Base-by-base conservation (phyloP, 1,139 yeast genomes). In the Candida mesenterica region DNA sequence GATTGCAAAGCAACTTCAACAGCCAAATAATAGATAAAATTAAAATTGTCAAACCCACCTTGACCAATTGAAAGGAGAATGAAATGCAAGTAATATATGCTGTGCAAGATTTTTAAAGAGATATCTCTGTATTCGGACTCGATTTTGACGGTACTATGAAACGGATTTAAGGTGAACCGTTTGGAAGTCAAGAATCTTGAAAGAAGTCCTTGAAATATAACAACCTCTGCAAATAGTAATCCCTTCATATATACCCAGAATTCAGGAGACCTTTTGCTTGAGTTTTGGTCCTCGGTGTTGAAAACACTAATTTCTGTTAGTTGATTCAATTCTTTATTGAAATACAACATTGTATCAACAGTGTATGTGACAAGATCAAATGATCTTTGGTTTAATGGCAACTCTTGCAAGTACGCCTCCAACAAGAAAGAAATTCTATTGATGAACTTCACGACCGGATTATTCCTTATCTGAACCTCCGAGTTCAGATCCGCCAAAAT, bases 11-110 rank as follows among this genome's bases (percentile, higher is more conserved):
- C 69, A 48, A 62, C 36, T 37, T 80, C 86, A 5, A 77, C 42
- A 13, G 77, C 56, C 3, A 79, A 58, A 32, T 72, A 65, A 45
- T 77, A 75, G n/a, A 81, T 78, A 53, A 79, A 82, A 47, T 80
- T 81, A 53, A 78, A 83, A 15, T 77, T 69, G 35, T 81, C 84
- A 52, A 84, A 83, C 1, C 88, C 88, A 1, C 86, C 83, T 27
- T 75, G 72, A 0, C 94, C 92, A 13, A 83, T 70, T 14, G 77
- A 65, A 26, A 75, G 68, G 10, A 82, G 55, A 5, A 82, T 65
- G 46, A 75, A 81, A 42, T 80, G 73, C 34, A 78, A 40, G 41
- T 76, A 63, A 46, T 72, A 79, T n/a, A 83, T 59, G 4, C 62
- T 55, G 28, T 65, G 65, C 23, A 81, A 49, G 2, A 77, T 59